These are phyloP conservation scores for Wickerhamomyces alni DNA, from an alignment of 805 yeast species.

Conservation along the genomic window DNA sequence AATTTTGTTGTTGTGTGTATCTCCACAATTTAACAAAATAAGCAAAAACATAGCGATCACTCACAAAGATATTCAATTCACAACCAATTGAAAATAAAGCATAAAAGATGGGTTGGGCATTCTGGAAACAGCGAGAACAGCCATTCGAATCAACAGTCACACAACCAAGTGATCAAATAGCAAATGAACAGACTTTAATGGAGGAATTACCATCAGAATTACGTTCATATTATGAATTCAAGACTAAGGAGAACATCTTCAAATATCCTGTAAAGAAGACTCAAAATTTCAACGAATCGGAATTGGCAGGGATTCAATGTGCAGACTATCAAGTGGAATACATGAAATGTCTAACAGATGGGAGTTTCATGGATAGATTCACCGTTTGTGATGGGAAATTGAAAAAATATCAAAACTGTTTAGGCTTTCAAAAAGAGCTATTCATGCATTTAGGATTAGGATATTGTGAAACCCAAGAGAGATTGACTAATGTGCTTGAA, in stretches of 20 bases:
- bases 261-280: neutral
- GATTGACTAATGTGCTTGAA: slow-evolving; percentile 7
- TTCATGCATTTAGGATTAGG: slow-evolving; percentile 11
- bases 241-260: neutral
- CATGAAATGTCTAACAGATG: slow-evolving; percentile 16
- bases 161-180: no score
- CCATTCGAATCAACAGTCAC: no score
- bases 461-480: slow-evolving; percentile 5
- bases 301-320: slow-evolving; percentile 10
- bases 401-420: slow-evolving; percentile 10
- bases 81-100: no score
- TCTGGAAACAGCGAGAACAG: no score
- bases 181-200: no score
- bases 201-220: neutral
- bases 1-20: no score
- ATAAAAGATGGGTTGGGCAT: no score
- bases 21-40: no score
- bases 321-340: slow-evolving; percentile 17
- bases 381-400: slow-evolving; percentile 12
- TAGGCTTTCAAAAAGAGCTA: slow-evolving; percentile 13
- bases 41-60: no score
- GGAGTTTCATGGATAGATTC: slow-evolving; percentile 13
- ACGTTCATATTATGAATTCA: neutral
- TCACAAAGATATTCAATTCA: no score
- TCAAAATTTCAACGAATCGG: neutral